Conservation (phyloP, 768 basidiomycete species). For the Lactarius indigo region DNA sequence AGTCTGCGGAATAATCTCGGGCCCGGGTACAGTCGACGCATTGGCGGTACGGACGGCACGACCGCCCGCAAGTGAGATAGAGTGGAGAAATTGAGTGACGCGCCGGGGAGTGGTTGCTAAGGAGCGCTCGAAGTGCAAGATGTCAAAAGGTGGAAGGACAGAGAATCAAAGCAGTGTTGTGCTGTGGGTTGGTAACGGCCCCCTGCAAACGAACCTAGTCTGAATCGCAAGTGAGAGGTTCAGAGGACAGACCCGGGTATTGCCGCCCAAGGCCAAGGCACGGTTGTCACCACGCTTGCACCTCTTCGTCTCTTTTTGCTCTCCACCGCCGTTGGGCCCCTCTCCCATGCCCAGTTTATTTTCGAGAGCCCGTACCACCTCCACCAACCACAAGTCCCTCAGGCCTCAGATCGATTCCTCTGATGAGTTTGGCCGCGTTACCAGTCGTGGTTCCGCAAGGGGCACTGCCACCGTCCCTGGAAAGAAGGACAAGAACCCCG, state of each 20-base stretch:
- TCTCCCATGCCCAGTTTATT: constrained; percentile 69
- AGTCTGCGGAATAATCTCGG: neutral
- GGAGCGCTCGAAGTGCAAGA: neutral
- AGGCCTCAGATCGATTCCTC: constrained; percentile 31
- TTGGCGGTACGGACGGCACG: neutral
- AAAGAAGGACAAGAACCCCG: constrained; percentile 40
- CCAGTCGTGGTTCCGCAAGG: constrained; percentile 43
- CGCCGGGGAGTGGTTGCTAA: neutral
- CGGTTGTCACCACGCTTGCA: neutral
- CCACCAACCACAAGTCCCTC: constrained; percentile 38
- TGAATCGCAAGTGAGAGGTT: neutral
- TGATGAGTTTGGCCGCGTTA: constrained; percentile 68
- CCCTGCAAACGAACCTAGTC: neutral
- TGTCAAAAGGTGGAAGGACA: neutral
- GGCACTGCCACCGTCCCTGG: constrained; percentile 29
- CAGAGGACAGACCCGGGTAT: neutral
- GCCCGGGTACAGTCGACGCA: neutral
- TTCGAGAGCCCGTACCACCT: constrained; percentile 63
- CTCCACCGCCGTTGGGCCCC: neutral
- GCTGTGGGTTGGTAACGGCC: too few species aligned
- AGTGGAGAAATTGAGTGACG: too few species aligned
- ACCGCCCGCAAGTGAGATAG: too few species aligned
- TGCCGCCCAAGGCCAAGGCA: neutral
- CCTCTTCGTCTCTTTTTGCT: neutral
- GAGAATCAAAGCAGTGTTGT: neutral